Base-by-base conservation (phyloP, 345 rosid genomes). In the Erucastrum elatum region DNA sequence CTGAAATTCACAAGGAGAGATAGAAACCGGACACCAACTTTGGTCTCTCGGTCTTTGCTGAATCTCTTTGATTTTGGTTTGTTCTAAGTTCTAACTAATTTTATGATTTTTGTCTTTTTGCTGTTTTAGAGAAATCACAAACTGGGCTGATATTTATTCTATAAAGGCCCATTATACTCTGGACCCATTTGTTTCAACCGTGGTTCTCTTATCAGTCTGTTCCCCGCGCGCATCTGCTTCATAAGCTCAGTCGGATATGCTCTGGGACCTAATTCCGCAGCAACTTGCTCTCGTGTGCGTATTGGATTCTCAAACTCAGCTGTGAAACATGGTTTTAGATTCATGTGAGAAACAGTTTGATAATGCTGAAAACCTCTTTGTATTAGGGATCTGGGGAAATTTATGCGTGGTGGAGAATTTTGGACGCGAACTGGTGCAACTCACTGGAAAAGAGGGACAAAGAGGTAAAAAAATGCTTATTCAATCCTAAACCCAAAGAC, bases 311-410 rank as follows among this genome's bases (percentile, higher is more conserved):
- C 49, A 46, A 59, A 66, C 68, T 73, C 33, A 60, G 0, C 46
- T n/a, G 16, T 61, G 2, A 9, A 74, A n/a, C 53, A 68, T 62
- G 49, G 46, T 37, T 53, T 68, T 62, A 0, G 6, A 58, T 49
- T 37, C 53, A 68, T 65, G 75, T 79, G 25, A 39, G 72, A 27
- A 37, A 16, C 4, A 29, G 5, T 71, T 55, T 30, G 16, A 21
- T 21, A 21, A 65, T 72, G 34, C 64, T 58, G 80, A 77, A 61
- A 68, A 46, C 59, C 27, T 61, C 8, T 73, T 67, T 79, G 66
- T 60, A 79, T 21, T 21, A 21, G 21, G 82, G 82, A 62, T 74
- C 58, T 61, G 10, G 26, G 68, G 37, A 15, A 46, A 37, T 58
- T 55, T 64, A 66, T 62, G 65, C 1, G 12, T 64, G 56, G 66